Base-by-base conservation (phyloP, 768 basidiomycete genomes). In the Dacryopinax primogenitus region DNA sequence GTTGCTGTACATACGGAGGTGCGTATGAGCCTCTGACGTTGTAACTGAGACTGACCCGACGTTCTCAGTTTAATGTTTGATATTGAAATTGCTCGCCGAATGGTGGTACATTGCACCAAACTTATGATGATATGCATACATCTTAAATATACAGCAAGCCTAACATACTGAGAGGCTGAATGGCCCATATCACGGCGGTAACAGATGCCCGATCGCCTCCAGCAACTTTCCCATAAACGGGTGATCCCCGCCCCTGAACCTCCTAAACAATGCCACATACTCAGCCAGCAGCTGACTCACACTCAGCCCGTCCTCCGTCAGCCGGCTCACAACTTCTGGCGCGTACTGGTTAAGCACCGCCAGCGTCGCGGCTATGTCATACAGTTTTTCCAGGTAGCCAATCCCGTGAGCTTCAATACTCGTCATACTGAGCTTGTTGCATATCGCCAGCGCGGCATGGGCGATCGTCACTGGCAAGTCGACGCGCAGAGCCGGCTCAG, bases 361-460 rank as follows among this genome's bases (percentile, higher is more conserved):
- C 21, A 71, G 35, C 12, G 66, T 67, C 7, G 63, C 62, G 28
- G 67, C 69, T 23, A 71, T 68, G 41, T 71, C 71, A 33, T 65
- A 70, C 3, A 71, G 63, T 37, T 71, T 71, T 45, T 70, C 68
- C 33, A 71, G 68, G 69, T 71, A 72, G 9, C 71, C 71, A 13
- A 63, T 65, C 1, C 71, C 71, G 63, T 72, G 71, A 9, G 67
- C 69, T 45, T 72, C 71, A 66, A 72, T 68, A 0, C 68, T 58
- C 3, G 35, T 30, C n/a, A 58, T 18, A 1, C 61, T 64, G 28
- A 70, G 62, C 7, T 62, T 62, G 28, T 64, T 34, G 63, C 69
- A 70, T 4, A 70, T 70, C 30, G 58, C 65, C 18, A 69, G 69
- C 1, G 69, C 68, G 28, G 65, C 63, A 7, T 30, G 32, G 13